These are phyloP conservation scores for Saussurea involucrata DNA, from an alignment of 129 eudicot species.

Conservation along the genomic window DNA sequence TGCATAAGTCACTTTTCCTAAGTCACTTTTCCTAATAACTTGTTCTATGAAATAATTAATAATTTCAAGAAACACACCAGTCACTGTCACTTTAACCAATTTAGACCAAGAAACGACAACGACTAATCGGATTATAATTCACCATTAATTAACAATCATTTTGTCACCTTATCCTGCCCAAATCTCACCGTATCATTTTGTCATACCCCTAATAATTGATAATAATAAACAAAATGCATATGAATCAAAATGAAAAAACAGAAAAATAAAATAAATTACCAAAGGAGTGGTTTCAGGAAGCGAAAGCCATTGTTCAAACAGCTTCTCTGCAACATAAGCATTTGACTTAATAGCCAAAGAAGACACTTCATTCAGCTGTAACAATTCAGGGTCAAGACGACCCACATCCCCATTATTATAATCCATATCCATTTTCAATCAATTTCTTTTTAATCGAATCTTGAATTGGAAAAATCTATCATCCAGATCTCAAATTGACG, in stretches of 20 bases:
- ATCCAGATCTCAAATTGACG: slow-evolving; percentile 27
- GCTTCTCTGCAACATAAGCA: slow-evolving; percentile 67
- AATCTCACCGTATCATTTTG: background rate
- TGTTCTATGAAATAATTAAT: background rate
- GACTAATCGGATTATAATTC: background rate
- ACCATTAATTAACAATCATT: background rate
- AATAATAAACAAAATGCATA: background rate
- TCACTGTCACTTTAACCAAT: background rate
- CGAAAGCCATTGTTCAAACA: slow-evolving; percentile 92
- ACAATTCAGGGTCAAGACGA: slow-evolving; percentile 66
- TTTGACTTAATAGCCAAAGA: slow-evolving; percentile 71
- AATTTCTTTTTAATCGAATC: slow-evolving; percentile 7
- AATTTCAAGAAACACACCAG: background rate
- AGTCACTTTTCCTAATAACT: background rate
- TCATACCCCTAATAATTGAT: background rate
- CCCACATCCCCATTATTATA: slow-evolving; percentile 58
- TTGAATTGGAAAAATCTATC: slow-evolving; percentile 6
- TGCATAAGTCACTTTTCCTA: background rate
- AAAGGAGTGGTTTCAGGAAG: slow-evolving; percentile 65
- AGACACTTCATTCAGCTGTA: slow-evolving; percentile 82
- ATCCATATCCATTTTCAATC: slow-evolving; percentile 63
- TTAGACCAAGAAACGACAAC: slow-evolving; percentile 2
- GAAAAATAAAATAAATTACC: slow-evolving; percentile 35
- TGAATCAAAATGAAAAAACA: background rate
- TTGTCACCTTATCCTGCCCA: background rate